Evolutionary conservation across 306 rosid genomes (phyloP).

Genomic region (Begonia masoniana): DNA sequence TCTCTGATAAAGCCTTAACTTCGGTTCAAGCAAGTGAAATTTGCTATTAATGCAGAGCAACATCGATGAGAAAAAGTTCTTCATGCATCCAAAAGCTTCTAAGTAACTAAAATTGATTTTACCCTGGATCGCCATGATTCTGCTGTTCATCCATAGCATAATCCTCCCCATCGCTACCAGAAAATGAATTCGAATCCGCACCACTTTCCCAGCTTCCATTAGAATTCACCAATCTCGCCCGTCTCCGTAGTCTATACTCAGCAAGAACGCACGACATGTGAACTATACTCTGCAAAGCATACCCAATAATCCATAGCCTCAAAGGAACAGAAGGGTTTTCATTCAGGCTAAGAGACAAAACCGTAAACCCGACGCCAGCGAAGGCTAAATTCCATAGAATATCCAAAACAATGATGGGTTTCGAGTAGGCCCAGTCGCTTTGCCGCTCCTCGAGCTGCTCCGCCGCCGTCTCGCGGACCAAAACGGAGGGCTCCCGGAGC

Average conservation of each 20-base stretch:
- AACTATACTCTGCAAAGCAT: constrained; percentile 35
- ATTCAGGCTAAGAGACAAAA: constrained; percentile 33
- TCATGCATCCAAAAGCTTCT: no score
- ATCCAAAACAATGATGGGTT: constrained; percentile 52
- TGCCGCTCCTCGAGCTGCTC: constrained; percentile 77
- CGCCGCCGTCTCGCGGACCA: constrained; percentile 72
- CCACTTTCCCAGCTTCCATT: constrained; percentile 20
- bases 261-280: constrained; percentile 46
- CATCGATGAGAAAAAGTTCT: no score
- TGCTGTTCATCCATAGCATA: constrained; percentile 15
- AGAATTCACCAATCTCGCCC: constrained; percentile 13
- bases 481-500: constrained; percentile 60
- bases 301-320: constrained; percentile 71
- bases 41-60: no score
- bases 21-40: background rate
- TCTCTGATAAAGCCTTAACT: background rate
- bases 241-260: constrained; percentile 28
- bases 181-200: constrained; percentile 30
- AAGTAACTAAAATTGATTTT: background rate
- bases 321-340: constrained; percentile 63
- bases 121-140: constrained; percentile 41
- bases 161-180: constrained; percentile 41
- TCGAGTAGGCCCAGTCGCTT: constrained; percentile 61
- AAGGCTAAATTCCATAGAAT: constrained; percentile 60
- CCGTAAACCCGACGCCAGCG: constrained; percentile 23